Base-by-base conservation (phyloP, 139 green algal genomes). In the Tetradesmus lagerheimii region DNA sequence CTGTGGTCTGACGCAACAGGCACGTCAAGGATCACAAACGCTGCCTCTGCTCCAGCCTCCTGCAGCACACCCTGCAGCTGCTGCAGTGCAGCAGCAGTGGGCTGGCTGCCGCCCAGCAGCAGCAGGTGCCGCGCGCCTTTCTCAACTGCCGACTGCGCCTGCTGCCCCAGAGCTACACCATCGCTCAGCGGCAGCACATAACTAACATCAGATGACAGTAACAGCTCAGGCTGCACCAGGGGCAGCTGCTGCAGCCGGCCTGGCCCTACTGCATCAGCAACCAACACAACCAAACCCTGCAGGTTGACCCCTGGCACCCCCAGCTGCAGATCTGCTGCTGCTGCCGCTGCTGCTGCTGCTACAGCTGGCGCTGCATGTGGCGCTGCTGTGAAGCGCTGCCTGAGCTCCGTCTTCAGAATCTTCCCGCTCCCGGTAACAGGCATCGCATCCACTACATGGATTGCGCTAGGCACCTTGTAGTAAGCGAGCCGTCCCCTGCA, bases 381-480 rank as follows among this genome's bases (percentile, higher is more conserved):
- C 47, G 83, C n/a, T 43, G 45, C 83, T 45, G 62, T 15, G n/a
- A 77, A 75, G 20, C 45, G 45, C 71, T 84, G 37, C 38, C 95
- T 82, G 0, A 98, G 93, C 88, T 94, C 89, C 0, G 94, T 96
- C 86, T 98, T 98, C 23, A 97, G 89, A 12, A 98, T 94, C 89
- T 98, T 98, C n/a, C 96, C 96, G 47, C 95, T 97, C 2, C 95
- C 96, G 23, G 95, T 98, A 16, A 90, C 95, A 37, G 96, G 96
- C 92, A 98, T 92, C 5, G 66, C 53, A 9, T 93, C 92, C 45
- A 98, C 38, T 37, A 98, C 37, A 77, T 95, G 90, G n/a, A 98
- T 83, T 79, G 57, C 34, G 12, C 77, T 83, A 0, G 96, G 96
- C n/a, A 97, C 94, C 90, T 98, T 98, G 92, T 97, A 98, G 66